Base-by-base conservation (phyloP, 1,139 yeast genomes). In the Kodamaea sp. region DNA sequence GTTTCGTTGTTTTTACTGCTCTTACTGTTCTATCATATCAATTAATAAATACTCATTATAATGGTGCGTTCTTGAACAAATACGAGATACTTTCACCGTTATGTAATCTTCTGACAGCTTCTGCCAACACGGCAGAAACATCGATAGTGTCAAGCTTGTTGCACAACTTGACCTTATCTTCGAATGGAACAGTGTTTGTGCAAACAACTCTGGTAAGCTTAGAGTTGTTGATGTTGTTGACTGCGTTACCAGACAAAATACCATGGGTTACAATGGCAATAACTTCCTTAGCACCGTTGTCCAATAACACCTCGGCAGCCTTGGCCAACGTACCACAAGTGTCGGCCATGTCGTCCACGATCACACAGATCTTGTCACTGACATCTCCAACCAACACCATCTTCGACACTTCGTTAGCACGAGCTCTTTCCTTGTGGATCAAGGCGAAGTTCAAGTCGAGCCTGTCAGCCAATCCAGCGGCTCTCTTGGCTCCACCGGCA, bases 401-500 rank as follows among this genome's bases (percentile, higher is more conserved):
- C 53, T 88, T 76, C 26, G 90, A 80, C 20, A 90, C 96, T 59
- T 89, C 97, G 60, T 92, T 92, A 29, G 97, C 97, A 44, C 90
- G 76, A 27, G 92, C 94, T 55, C 98, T 79, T 66, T 92, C 98
- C 64, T 92, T 92, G 65, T 92, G 98, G 52, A 92, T 92, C 59
- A 92, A 78, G 10, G 98, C 97, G 64, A 92, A 92, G 63, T 89
- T 89, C 52, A 90, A 73, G 59, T 90, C 97, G 46, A 92, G 72
- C 46, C 89, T 76, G 61, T 92, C 97, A 32, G 97, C 97, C 48
- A 92, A 72, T 7, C 92, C 87, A 2, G 98, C 97, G 8, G 96
- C 98, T 56, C 98, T 79, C 63, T 92, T 92, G 41, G 98, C 98
- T 39, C 98, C 98, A 53, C 98, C 98, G 4, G 98, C 98, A 67